A percentile compares a stretch with the other conserved stretches of the same genome.
These are phyloP conservation scores for Zizania latifolia DNA, from an alignment of 176 grass and related monocot genomes.

Conservation along the genomic window DNA sequence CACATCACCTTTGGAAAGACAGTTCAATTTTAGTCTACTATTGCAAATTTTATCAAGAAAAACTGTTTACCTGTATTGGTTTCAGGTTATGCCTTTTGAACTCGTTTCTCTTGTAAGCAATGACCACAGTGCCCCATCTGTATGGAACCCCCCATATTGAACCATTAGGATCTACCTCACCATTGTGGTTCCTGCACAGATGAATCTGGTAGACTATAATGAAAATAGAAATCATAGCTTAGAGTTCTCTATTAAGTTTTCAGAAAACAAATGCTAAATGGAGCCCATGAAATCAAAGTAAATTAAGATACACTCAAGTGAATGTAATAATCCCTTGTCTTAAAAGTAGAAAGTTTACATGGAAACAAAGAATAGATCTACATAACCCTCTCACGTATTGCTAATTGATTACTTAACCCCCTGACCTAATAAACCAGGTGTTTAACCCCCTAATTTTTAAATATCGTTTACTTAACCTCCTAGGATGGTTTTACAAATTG, in stretches of 20 bases:
- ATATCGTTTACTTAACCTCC: too few species aligned
- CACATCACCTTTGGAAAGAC: not conserved
- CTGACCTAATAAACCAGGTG: too few species aligned
- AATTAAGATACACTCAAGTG: not conserved
- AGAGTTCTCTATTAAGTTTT: not conserved
- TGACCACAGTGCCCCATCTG: slow-evolving; percentile 78
- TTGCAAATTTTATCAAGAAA: not conserved
- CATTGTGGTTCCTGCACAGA: slow-evolving; percentile 87
- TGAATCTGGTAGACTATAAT: slow-evolving; percentile 80
- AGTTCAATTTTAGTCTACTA: not conserved
- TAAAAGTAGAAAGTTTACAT: too few species aligned
- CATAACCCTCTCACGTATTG: too few species aligned
- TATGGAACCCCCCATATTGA: slow-evolving; percentile 73
- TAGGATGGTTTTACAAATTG: too few species aligned
- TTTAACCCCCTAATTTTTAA: too few species aligned
- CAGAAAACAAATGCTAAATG: not conserved
- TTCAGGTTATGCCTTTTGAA: slow-evolving; percentile 76
- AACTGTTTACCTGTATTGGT: slow-evolving; percentile 65
- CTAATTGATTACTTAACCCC: too few species aligned
- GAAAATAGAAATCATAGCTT: slow-evolving; percentile 35
- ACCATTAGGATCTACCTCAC: slow-evolving; percentile 79
- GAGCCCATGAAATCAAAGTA: not conserved
- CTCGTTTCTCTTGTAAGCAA: slow-evolving; percentile 94
- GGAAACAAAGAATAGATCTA: too few species aligned
- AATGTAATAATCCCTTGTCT: too few species aligned